Conservation (phyloP, 352 stramenopile genomes). For the Globisporangium yorkense region DNA sequence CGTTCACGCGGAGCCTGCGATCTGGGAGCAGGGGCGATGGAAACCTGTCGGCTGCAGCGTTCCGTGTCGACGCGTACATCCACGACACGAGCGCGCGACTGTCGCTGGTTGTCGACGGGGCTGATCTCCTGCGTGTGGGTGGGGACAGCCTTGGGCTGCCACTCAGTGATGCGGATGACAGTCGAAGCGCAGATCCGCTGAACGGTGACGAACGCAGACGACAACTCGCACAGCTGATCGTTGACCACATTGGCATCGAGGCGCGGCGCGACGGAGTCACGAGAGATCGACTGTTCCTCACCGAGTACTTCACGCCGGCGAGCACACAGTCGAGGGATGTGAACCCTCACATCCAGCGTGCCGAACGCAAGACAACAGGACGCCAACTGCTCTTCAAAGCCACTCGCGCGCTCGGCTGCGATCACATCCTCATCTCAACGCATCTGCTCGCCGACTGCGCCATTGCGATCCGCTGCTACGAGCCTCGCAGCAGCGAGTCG, state of each 20-base stretch:
- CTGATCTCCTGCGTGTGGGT: conserved; percentile 39
- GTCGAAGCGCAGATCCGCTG: not conserved
- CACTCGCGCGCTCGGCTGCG: conserved; percentile 26
- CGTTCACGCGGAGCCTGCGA: conserved; percentile 9
- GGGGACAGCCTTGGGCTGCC: conserved; percentile 21
- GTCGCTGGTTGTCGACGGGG: conserved; percentile 36
- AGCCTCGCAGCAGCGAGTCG: conserved; percentile 32
- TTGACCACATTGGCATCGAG: conserved; percentile 56
- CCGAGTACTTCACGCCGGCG: conserved; percentile 25
- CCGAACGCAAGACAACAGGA: not conserved
- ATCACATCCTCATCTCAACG: conserved; percentile 32
- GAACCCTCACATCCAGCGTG: not conserved
- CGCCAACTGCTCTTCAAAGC: conserved; percentile 37
- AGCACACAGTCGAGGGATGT: not conserved
- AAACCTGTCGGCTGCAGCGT: conserved; percentile 3
- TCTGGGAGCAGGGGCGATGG: not conserved
- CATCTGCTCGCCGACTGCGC: conserved; percentile 13
- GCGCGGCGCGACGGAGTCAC: conserved; percentile 33
- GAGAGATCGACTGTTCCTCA: conserved; percentile 39
- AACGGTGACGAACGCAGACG: conserved; percentile 11
- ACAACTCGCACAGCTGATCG: conserved; percentile 30
- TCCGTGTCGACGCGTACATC: conserved; percentile 63
- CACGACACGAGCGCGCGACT: conserved; percentile 37
- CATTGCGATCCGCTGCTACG: conserved; percentile 32
- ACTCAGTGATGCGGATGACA: not conserved